Evolutionary conservation across 225 moss, liverwort and hornwort species (phyloP).

Genomic region (Sphagnum tenellum): DNA sequence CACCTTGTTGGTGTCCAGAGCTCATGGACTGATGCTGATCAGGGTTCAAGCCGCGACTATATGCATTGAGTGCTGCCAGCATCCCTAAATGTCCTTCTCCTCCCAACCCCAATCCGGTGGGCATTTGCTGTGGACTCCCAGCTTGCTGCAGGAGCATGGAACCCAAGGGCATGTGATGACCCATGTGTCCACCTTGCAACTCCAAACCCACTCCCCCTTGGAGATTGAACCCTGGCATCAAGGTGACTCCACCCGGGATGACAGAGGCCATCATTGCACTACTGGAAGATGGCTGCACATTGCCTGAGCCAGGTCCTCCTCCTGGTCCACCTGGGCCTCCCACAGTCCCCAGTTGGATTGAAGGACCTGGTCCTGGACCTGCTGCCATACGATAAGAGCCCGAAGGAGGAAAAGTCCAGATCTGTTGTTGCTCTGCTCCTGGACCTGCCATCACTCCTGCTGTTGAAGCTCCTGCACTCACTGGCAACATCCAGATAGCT

Average conservation of each 20-base stretch:
- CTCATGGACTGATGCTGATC: conserved; percentile 86
- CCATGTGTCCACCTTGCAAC: conserved; percentile 82
- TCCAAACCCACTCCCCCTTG: conserved; percentile 90
- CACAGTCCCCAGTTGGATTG: conserved; percentile 84
- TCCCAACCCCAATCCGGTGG: conserved; percentile 69
- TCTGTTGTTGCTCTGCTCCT: conserved; percentile 60
- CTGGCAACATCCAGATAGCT: conserved; percentile 97
- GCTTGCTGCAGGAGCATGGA: conserved; percentile 92
- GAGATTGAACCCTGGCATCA: conserved; percentile 95
- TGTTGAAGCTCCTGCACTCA: conserved; percentile 75
- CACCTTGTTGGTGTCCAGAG: conserved; percentile 96
- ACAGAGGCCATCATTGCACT: conserved; percentile 61
- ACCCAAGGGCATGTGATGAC: conserved; percentile 86
- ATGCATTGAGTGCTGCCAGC: conserved; percentile 97
- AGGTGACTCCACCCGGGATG: conserved; percentile 75
- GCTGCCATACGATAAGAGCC: conserved; percentile 86
- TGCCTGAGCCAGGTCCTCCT: too few species aligned
- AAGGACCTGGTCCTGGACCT: conserved; percentile 59
- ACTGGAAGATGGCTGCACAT: conserved; percentile 66
- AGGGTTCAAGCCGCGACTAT: conserved; percentile 80
- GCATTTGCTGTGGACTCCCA: conserved; percentile 57
- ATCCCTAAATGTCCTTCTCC: conserved; percentile 84
- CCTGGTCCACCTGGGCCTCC: conserved; percentile 34
- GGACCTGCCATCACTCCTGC: conserved; percentile 89
- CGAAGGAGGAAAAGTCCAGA: conserved; percentile 86